Conservation (phyloP, 2,329 filamentous ascomycete species). For the Colletotrichum sp. region DNA sequence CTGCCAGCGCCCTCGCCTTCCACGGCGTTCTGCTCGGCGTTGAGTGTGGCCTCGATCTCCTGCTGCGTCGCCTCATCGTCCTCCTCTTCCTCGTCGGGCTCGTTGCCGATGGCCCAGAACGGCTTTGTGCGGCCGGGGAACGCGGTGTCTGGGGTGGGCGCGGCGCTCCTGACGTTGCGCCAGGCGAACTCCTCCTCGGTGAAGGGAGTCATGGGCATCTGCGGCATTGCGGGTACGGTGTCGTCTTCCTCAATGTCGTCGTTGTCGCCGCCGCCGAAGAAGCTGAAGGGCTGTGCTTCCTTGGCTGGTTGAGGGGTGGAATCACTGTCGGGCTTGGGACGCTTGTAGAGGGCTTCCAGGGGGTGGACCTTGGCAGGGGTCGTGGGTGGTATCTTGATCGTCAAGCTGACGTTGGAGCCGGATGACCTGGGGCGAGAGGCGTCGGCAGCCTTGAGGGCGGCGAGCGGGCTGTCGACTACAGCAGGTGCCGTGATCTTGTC, state of each 20-base stretch:
- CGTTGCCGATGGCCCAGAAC: conserved; percentile 56
- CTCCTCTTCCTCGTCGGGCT: conserved; percentile 50
- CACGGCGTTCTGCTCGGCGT: conserved; percentile 28
- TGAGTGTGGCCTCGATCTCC: conserved; percentile 28
- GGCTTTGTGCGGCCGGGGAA: conserved; percentile 70
- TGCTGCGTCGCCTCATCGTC: conserved; percentile 36
- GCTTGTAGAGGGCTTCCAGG: conserved; percentile 91
- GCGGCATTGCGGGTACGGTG: conserved; percentile 21
- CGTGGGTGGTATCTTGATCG: conserved; percentile 58
- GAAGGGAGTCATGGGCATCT: conserved; percentile 80
- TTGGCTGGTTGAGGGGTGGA: neutral
- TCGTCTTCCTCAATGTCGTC: conserved; percentile 39
- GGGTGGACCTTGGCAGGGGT: conserved; percentile 72
- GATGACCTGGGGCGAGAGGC: conserved; percentile 53
- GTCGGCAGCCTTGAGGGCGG: conserved; percentile 31
- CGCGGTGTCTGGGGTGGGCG: conserved; percentile 93
- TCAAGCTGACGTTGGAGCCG: conserved; percentile 53
- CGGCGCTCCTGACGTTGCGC: conserved; percentile 81
- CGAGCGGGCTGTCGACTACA: neutral
- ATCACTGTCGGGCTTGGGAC: conserved; percentile 53
- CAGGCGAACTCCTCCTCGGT: conserved; percentile 79
- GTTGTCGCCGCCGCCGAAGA: conserved; percentile 69
- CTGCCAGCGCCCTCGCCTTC: conserved; percentile 3
- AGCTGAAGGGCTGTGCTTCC: conserved; percentile 53
- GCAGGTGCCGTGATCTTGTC: neutral